Base-by-base conservation (phyloP, 176 grass and related monocot genomes). In the Calamus simplicifolius region DNA sequence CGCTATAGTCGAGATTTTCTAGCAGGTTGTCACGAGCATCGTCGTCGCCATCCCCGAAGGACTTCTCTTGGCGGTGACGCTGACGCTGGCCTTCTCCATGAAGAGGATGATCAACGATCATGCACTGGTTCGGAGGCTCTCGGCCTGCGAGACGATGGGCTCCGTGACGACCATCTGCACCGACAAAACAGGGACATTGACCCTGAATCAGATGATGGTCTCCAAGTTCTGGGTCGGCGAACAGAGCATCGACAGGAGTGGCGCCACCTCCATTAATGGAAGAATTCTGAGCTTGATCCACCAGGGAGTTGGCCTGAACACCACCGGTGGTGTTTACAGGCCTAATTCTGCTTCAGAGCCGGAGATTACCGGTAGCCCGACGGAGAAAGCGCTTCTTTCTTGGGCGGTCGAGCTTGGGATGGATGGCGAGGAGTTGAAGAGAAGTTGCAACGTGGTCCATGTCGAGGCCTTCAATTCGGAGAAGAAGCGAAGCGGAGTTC, bases 111-210 rank as follows among this genome's bases (percentile, higher is more conserved):
- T 95, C 26, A 90, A 65, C 77, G 91, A 95, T 49, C 71, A 95
- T 62, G 91, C 91, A 5, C 70, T 90, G 64, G 91, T 95, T 19
- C 82, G 91, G 23, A 64, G 67, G 50, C 86, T 96, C 17, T 87
- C 91, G 2, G 91, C 86, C 2, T 89, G 86, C 73, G 91, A 96
- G 81, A 96, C 91, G 6, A 90, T 96, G 91, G 91, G 91, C 0
- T 87, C 86, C 0, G 86, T 96, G 16, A 96, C 91, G 3, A 51
- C 86, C 48, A 85, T 96, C 25, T 90, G 91, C 71, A 89, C 91
- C 4, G 86, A 96, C 68, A 96, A 96, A 79, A 90, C 91, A 0
- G 91, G 91, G 0, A 96, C 91, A 0, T 79, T 96, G 12, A 96
- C 91, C 25, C 56, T 96, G 0, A 96, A 96, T 48, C 80, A 81